phyloP scores from a whole-genome alignment of 495 filamentous ascomycete genomes.

The Penicillium verhagenii region DNA sequence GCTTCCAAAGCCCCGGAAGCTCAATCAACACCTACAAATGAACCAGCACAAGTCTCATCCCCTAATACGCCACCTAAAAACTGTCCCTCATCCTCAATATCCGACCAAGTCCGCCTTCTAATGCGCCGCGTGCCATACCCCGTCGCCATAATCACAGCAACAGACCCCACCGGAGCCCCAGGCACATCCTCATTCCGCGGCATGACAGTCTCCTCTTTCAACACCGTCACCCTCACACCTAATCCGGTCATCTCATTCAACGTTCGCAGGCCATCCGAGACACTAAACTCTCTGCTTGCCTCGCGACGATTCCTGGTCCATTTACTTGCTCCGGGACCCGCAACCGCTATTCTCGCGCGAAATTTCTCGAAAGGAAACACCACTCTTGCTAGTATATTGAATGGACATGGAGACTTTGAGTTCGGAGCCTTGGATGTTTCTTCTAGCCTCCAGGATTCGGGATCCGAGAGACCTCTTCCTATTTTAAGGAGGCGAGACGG shows the following conservation, averaged over 20 bases:
- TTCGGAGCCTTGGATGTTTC: constrained; percentile 21
- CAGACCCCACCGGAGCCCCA: constrained; percentile 28
- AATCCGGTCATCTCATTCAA: constrained; percentile 77
- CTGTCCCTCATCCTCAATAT: constrained; percentile 19
- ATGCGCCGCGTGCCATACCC: constrained; percentile 73
- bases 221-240: constrained; percentile 66
- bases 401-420: constrained; percentile 38
- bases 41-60: background rate
- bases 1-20: constrained; percentile 3
- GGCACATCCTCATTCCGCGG: constrained; percentile 45
- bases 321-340: constrained; percentile 31
- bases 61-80: background rate
- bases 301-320: constrained; percentile 47
- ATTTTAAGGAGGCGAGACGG: constrained; percentile 26
- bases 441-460: background rate
- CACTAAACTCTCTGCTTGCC: constrained; percentile 57
- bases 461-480: constrained; percentile 25
- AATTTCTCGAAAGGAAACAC: constrained; percentile 44
- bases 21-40: background rate
- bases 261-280: constrained; percentile 69
- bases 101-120: constrained; percentile 52
- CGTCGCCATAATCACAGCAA: constrained; percentile 68
- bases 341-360: constrained; percentile 37
- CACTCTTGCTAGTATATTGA: constrained; percentile 29
- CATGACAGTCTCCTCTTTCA: constrained; percentile 85